Evolutionary conservation across 371 early-diverging fungal genomes (phyloP).

Genomic region (Mortierella sp.): DNA sequence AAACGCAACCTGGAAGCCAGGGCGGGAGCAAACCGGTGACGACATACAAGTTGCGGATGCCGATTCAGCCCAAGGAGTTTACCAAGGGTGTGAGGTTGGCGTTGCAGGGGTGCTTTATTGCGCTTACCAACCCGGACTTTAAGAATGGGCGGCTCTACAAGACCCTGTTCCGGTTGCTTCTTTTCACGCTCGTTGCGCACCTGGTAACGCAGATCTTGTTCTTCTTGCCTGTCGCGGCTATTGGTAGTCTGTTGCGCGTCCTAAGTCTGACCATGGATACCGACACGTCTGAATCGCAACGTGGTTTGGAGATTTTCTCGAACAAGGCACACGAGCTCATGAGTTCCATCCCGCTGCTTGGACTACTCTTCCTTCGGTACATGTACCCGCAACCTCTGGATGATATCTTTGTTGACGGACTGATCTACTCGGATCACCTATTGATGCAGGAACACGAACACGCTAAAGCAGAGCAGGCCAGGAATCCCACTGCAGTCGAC

Average conservation of each 20-base stretch:
- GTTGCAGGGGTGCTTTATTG: conserved; percentile 62
- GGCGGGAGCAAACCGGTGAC: neutral
- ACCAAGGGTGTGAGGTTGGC: conserved; percentile 65
- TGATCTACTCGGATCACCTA: conserved; percentile 63
- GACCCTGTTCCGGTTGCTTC: conserved; percentile 63
- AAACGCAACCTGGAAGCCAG: neutral
- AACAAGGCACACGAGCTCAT: conserved; percentile 60
- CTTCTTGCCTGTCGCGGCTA: conserved; percentile 59
- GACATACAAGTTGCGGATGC: conserved; percentile 38
- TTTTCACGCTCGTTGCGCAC: conserved; percentile 61
- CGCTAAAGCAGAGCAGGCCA: conserved; percentile 49
- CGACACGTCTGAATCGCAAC: conserved; percentile 55
- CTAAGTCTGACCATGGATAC: conserved; percentile 47
- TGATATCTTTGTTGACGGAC: conserved; percentile 72
- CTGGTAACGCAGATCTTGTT: conserved; percentile 63
- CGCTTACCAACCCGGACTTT: conserved; percentile 66
- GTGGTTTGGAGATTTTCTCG: conserved; percentile 45
- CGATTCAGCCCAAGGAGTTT: conserved; percentile 56
- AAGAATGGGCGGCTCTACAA: conserved; percentile 58
- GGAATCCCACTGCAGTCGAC: conserved; percentile 12
- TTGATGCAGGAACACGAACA: conserved; percentile 46
- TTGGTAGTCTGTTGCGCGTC: conserved; percentile 58
- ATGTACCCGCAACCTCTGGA: conserved; percentile 76
- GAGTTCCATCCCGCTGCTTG: conserved; percentile 66
- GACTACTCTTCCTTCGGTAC: conserved; percentile 72